A percentile compares a stretch with the other conserved stretches of the same genome.
Conservation (phyloP, 225 moss, liverwort and hornwort species). For the Pseudisothecium myosuroides region DNA sequence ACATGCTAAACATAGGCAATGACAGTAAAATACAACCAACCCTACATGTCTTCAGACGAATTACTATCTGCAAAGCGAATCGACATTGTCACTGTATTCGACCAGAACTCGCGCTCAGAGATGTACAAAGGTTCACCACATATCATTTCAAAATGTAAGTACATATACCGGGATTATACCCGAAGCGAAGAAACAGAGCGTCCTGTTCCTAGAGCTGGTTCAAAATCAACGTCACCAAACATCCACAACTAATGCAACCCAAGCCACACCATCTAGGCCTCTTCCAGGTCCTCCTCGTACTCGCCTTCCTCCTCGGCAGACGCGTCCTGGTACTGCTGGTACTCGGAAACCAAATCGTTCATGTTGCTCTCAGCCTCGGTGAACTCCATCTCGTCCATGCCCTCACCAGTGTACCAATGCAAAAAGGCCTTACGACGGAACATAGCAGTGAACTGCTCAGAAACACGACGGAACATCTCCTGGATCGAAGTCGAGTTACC, state of each 20-base stretch:
- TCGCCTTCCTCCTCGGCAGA: constrained; percentile 43
- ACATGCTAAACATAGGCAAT: fast-evolving
- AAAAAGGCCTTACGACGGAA: constrained; percentile 42
- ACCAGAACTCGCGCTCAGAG: too few relatives aligned
- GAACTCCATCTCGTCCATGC: constrained; percentile 60
- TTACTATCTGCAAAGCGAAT: fast-evolving
- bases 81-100: too few relatives aligned
- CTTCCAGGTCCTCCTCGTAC: constrained; percentile 42
- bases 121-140: background rate
- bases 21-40: fast-evolving
- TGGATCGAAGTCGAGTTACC: constrained; percentile 47
- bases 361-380: constrained; percentile 50
- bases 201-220: background rate
- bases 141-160: background rate
- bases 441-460: constrained; percentile 49
- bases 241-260: background rate
- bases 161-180: background rate
- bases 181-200: background rate
- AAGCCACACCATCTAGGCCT: background rate
- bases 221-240: background rate
- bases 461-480: constrained; percentile 45
- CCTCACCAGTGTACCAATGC: constrained; percentile 53
- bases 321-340: constrained; percentile 46
- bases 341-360: constrained; percentile 45
- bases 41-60: fast-evolving